Conservation (phyloP, 225 moss, liverwort and hornwort species). For the Pleurozium schreberi region DNA sequence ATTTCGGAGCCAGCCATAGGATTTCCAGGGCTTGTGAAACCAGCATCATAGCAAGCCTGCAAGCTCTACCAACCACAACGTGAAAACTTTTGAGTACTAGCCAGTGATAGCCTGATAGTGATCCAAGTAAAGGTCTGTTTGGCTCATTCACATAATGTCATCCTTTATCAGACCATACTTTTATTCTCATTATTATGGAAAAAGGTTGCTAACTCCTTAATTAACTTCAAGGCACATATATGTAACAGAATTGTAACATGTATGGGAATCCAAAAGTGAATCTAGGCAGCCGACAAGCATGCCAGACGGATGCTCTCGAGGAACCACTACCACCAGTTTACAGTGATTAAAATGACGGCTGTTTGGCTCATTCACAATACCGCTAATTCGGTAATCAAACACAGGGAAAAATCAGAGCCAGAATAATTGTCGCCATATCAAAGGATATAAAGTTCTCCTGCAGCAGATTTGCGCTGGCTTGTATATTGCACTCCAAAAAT, state of each 20-base stretch:
- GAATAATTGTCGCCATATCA: background rate
- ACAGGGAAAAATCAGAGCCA: background rate
- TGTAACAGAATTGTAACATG: background rate
- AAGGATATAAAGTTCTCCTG: background rate
- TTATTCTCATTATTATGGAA: background rate
- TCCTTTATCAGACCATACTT: background rate
- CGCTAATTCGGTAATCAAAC: background rate
- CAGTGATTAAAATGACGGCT: background rate
- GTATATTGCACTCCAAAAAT: background rate
- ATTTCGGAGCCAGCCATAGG: background rate
- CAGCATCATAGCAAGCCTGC: background rate
- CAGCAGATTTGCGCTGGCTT: background rate
- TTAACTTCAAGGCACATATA: background rate
- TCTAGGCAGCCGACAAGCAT: background rate
- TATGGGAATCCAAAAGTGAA: background rate
- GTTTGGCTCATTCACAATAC: background rate
- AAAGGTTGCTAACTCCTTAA: background rate
- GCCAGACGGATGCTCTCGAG: background rate
- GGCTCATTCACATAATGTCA: background rate
- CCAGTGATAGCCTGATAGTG: no score
- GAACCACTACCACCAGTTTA: background rate
- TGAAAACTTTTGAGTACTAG: background rate
- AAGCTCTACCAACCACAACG: background rate
- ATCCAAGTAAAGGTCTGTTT: background rate
- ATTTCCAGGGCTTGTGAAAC: background rate